Percentiles rank a stretch among this genome's conserved stretches.
These are phyloP conservation scores for Penicillium crystallinum DNA, from an alignment of 495 filamentous ascomycete species.

Conservation along the genomic window DNA sequence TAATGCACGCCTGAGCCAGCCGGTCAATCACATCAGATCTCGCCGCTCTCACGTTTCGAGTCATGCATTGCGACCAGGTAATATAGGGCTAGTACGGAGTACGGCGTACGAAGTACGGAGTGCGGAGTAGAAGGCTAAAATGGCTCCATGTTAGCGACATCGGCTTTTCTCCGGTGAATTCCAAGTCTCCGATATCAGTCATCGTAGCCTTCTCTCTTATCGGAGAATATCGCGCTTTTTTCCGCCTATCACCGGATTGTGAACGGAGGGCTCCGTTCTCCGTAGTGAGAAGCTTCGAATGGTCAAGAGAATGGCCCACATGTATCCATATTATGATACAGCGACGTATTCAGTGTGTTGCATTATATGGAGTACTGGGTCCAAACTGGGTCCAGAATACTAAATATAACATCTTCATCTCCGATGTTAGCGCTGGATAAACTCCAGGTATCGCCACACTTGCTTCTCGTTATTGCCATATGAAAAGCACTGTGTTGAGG, in stretches of 20 bases:
- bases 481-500: neutral
- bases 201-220: neutral
- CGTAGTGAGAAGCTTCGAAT: neutral
- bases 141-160: conserved; percentile 3
- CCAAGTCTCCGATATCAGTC: conserved; percentile 8
- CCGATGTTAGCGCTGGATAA: conserved; percentile 8
- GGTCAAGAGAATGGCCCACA: too few relatives aligned
- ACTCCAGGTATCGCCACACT: conserved; percentile 2
- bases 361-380: neutral
- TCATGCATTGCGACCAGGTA: conserved; percentile 12
- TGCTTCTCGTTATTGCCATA: neutral
- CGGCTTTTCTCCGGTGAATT: conserved; percentile 23
- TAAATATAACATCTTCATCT: conserved; percentile 18
- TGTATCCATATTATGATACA: too few relatives aligned
- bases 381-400: neutral
- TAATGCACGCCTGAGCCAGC: conserved; percentile 21
- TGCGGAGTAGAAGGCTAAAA: conserved; percentile 13
- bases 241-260: conserved; percentile 1
- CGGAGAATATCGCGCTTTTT: conserved; percentile 15
- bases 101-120: too few relatives aligned
- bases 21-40: conserved; percentile 27
- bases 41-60: conserved; percentile 18
- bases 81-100: neutral
- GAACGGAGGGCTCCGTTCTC: neutral
- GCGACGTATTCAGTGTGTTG: too few relatives aligned